A percentile compares a stretch with the other conserved stretches of the same genome.
Evolutionary conservation across 2,329 filamentous ascomycete genomes (phyloP).

Genomic region (Rachicladosporium sp.): DNA sequence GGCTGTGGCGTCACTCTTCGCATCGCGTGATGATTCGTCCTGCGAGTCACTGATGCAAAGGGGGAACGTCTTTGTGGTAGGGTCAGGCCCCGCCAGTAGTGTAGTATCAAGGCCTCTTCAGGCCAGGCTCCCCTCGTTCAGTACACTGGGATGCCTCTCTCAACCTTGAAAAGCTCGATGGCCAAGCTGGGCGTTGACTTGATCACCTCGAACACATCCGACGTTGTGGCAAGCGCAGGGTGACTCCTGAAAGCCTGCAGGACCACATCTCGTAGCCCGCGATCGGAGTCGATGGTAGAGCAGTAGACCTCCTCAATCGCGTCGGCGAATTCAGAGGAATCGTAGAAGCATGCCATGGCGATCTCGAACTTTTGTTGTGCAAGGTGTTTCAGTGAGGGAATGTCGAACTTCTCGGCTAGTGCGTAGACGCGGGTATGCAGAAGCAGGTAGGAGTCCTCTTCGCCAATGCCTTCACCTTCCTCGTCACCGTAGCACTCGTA

Average conservation of each 20-base stretch:
- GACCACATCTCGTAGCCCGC: conserved; percentile 36
- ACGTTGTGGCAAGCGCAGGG: conserved; percentile 32
- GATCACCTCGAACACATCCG: conserved; percentile 33
- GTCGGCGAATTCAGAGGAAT: conserved; percentile 33
- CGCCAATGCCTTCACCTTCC: conserved; percentile 23
- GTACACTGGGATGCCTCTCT: conserved; percentile 28
- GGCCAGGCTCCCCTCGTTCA: too few species aligned
- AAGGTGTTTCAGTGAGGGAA: conserved; percentile 34
- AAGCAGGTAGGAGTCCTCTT: conserved; percentile 30
- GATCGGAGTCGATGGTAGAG: conserved; percentile 37
- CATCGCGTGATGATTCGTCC: too few species aligned
- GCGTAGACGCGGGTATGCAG: conserved; percentile 38
- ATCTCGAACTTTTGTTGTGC: conserved; percentile 35
- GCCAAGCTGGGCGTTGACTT: conserved; percentile 35
- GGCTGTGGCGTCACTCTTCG: too few species aligned
- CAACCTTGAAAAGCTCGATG: conserved; percentile 37
- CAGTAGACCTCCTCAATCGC: conserved; percentile 38
- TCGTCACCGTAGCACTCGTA: conserved; percentile 23
- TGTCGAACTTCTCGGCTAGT: conserved; percentile 40
- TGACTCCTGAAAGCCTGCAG: conserved; percentile 36
- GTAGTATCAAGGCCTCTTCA: too few species aligned
- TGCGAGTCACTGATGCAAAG: too few species aligned
- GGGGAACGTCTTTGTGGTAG: too few species aligned
- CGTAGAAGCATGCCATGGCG: conserved; percentile 32
- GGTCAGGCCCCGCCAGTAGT: too few species aligned